Conservation (phyloP, 192 early-diverging fungal species). For the Podila minutissima region DNA sequence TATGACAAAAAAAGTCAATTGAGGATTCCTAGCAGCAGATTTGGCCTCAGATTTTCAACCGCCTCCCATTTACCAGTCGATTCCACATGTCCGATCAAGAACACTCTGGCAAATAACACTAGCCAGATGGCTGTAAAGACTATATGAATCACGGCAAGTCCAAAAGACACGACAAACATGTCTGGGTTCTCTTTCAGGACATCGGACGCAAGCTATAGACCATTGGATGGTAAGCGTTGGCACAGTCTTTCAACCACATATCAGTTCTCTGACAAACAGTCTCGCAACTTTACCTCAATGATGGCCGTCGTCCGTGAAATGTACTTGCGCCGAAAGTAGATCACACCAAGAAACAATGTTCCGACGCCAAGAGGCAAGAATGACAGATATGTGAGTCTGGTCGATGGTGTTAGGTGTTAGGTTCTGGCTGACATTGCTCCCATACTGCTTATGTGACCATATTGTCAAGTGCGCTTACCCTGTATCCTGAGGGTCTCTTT, state of each 20-base stretch:
- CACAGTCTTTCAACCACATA: too few relatives aligned
- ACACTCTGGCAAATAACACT: slow-evolving; percentile 70
- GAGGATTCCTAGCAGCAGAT: too few relatives aligned
- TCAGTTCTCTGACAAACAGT: background rate
- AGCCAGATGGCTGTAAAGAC: slow-evolving; percentile 76
- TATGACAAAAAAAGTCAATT: background rate
- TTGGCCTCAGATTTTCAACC: too few relatives aligned
- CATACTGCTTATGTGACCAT: background rate
- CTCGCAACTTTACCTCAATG: slow-evolving; percentile 54
- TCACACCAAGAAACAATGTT: slow-evolving; percentile 45
- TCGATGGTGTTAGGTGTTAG: too few relatives aligned
- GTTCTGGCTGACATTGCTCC: too few relatives aligned
- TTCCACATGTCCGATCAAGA: slow-evolving; percentile 62
- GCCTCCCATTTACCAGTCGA: background rate
- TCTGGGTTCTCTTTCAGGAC: slow-evolving; percentile 76
- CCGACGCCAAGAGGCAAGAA: slow-evolving; percentile 58
- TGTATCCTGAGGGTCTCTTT: slow-evolving; percentile 54
- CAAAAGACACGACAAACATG: slow-evolving; percentile 69
- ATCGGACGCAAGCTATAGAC: slow-evolving; percentile 72
- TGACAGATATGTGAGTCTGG: slow-evolving; percentile 37
- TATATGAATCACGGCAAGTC: slow-evolving; percentile 62
- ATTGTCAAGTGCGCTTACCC: slow-evolving; percentile 3
- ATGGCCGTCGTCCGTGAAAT: slow-evolving; percentile 62
- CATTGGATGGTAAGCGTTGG: too few relatives aligned
- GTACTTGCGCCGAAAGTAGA: slow-evolving; percentile 50